Base-by-base conservation (phyloP, 345 rosid genomes). In the Balakata baccata region DNA sequence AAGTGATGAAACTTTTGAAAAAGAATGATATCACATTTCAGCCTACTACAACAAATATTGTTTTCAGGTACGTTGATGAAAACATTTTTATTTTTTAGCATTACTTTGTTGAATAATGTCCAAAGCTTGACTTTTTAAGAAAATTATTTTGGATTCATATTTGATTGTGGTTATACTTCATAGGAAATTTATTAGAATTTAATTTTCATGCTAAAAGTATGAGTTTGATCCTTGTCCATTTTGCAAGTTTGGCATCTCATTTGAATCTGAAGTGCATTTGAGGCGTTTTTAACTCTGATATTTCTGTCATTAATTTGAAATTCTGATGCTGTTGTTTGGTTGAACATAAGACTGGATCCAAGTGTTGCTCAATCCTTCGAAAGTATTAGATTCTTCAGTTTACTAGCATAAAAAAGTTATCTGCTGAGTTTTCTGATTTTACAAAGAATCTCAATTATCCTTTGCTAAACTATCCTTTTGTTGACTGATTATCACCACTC, bases 21-120 rank as follows among this genome's bases (percentile, higher is more conserved):
- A 75, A 23, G 62, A 92, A 92, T 79, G 76, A 75, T 69, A 72
- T 92, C 62, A 86, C 87, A 17, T 67, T 89, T 57, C 97, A 89
- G 70, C 89, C 97, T 25, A 90, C 97, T 60, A 92, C 93, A 9
- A 92, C 92, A 9, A 96, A 94, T 81, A 81, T 86, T 66, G 89
- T 94, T 76, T 86, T 84, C 84, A 87, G 98, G 98, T 90, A 39
- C 67, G 70, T 50, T 66, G 6, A 25, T 11, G 57, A 59, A 18
- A 22, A 63, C 64, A 9, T 20, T 52, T 29, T 23, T 34, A 17
- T 60, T 71, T 1, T 41, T 64, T 39, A 54, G 6, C 47, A 63
- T 66, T 63, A 0, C 56, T 57, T 71, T 72, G 57, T 45, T 20
- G 4, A 6, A 47, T 47, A 71, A 53, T 34, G 37, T 70, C n/a